These are phyloP conservation scores for Cinchona pubescens DNA, from an alignment of 257 asterid species.

Conservation along the genomic window DNA sequence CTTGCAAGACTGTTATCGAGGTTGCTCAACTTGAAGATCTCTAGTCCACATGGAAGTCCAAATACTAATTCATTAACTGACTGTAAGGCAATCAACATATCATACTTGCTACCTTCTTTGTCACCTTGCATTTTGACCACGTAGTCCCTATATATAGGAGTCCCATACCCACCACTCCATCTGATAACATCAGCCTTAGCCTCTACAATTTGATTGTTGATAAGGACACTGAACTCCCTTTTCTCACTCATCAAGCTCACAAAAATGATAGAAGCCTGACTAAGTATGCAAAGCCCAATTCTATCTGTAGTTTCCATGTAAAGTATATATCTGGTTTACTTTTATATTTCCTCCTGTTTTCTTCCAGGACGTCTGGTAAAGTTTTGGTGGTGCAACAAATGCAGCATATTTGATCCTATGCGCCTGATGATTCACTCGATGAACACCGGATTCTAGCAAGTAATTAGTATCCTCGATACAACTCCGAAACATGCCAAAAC, in stretches of 20 bases:
- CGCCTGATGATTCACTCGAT: slow-evolving; percentile 19
- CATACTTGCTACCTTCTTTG: background rate
- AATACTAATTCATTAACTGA: background rate
- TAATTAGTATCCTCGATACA: slow-evolving; percentile 36
- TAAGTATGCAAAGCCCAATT: slow-evolving; percentile 12
- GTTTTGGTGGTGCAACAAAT: slow-evolving; percentile 7
- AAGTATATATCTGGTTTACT: background rate
- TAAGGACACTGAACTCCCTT: slow-evolving; percentile 9
- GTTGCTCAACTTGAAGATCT: slow-evolving; percentile 23
- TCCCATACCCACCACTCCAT: slow-evolving; percentile 8
- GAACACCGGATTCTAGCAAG: slow-evolving; percentile 33
- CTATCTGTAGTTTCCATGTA: slow-evolving; percentile 1
- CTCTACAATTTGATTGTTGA: slow-evolving; percentile 19
- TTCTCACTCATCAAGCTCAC: background rate
- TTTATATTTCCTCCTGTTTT: background rate
- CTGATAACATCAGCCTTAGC: background rate
- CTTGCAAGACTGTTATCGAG: slow-evolving; percentile 16
- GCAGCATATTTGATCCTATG: background rate
- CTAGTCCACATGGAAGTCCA: slow-evolving; percentile 17
- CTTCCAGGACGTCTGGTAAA: slow-evolving; percentile 21
- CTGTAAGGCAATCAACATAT: slow-evolving; percentile 3
- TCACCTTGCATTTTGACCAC: slow-evolving; percentile 4
- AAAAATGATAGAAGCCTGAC: slow-evolving; percentile 16
- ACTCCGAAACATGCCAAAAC: slow-evolving; percentile 14
- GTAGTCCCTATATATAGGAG: slow-evolving; percentile 18